Conservation (phyloP, 495 filamentous ascomycete genomes). For the Penicillium daleae region DNA sequence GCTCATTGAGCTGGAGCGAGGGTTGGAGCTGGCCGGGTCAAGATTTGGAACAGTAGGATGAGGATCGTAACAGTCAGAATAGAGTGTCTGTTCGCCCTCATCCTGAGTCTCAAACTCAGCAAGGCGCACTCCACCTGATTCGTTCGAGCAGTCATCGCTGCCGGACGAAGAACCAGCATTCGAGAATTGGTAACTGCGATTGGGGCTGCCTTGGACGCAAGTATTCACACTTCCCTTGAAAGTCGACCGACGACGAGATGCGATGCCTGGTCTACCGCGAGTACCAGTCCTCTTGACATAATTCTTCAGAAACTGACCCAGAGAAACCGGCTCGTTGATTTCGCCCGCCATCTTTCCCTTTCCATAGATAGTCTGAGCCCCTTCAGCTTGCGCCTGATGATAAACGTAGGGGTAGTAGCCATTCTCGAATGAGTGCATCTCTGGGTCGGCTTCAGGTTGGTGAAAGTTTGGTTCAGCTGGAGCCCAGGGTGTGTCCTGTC, state of each 20-base stretch:
- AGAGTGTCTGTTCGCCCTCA: background rate
- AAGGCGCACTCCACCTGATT: background rate
- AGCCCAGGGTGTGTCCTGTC: background rate
- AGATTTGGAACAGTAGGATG: background rate
- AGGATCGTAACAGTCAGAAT: background rate
- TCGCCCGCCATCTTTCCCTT: conserved; percentile 11
- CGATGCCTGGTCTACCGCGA: background rate
- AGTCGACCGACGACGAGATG: background rate
- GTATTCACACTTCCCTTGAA: background rate
- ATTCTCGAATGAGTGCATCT: background rate
- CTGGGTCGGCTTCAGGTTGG: background rate
- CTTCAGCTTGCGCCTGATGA: conserved; percentile 13
- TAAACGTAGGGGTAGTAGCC: background rate
- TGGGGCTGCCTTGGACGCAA: background rate
- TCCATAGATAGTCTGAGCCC: conserved; percentile 13
- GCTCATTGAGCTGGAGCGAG: background rate
- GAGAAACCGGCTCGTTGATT: background rate
- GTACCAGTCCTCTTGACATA: background rate
- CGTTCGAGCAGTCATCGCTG: too few species aligned
- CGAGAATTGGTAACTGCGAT: background rate
- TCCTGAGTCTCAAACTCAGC: background rate
- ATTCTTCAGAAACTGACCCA: background rate
- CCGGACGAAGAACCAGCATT: background rate
- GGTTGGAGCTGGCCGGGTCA: background rate
- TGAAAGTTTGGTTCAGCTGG: background rate